phyloP scores from a whole-genome alignment of 176 grass and related monocot genomes.

The Oryza longistaminata region DNA sequence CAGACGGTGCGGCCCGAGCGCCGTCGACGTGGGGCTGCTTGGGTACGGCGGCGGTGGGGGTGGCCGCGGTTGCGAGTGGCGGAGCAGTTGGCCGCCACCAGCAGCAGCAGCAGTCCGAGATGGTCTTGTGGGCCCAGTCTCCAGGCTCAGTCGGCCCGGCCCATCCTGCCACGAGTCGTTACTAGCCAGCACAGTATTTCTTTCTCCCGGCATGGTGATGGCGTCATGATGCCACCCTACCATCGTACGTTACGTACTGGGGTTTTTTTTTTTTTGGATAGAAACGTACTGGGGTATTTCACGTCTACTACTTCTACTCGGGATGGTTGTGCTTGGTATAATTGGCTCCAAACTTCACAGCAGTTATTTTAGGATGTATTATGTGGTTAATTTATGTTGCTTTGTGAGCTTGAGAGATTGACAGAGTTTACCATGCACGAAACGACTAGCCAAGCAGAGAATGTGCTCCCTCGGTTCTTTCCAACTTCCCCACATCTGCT shows the following conservation, averaged over 20 bases:
- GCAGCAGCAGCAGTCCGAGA: conserved; percentile 23
- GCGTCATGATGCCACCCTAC: too few relatives aligned
- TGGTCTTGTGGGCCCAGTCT: conserved; percentile 48
- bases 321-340: not conserved
- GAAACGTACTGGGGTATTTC: too few relatives aligned
- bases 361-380: too few relatives aligned
- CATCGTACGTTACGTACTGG: too few relatives aligned
- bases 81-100: not conserved
- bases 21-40: conserved; percentile 18
- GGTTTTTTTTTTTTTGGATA: too few relatives aligned
- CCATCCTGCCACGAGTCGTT: conserved; percentile 14
- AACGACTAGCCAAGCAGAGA: too few relatives aligned
- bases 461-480: too few relatives aligned
- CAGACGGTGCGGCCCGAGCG: not conserved
- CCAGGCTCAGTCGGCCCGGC: not conserved
- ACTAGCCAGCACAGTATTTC: not conserved
- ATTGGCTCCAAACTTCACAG: not conserved
- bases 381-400: too few relatives aligned
- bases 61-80: not conserved
- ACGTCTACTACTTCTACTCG: too few relatives aligned
- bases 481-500: too few relatives aligned
- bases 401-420: too few relatives aligned
- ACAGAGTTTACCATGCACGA: too few relatives aligned
- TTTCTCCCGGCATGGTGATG: not conserved
- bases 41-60: not conserved